Conservation (phyloP, 129 eudicot species). For the Tagetes erecta region DNA sequence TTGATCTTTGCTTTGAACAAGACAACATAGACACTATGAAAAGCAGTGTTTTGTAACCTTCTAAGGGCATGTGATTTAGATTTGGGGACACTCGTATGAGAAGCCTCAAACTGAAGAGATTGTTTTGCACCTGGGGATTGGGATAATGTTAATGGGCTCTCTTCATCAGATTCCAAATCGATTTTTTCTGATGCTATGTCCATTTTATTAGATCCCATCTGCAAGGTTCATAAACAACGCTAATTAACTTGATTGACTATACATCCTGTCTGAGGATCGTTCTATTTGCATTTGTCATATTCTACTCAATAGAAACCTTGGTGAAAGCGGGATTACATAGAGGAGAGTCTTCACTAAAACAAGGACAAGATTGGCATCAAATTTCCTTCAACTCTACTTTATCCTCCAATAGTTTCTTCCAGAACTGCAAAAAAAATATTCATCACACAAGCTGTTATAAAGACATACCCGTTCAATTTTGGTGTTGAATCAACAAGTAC, state of each 20-base stretch:
- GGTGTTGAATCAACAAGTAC: not conserved
- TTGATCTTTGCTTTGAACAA: conserved; percentile 87
- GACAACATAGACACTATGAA: conserved; percentile 66
- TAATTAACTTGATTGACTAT: conserved; percentile 5
- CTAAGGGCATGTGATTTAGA: conserved; percentile 6
- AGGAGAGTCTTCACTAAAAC: conserved; percentile 1
- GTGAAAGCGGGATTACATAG: conserved; percentile 6
- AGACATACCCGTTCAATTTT: not conserved
- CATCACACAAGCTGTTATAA: not conserved
- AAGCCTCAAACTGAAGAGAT: conserved; percentile 53
- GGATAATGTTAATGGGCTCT: conserved; percentile 57
- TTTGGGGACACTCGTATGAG: conserved; percentile 26
- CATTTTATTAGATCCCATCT: conserved; percentile 49
- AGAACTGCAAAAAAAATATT: not conserved
- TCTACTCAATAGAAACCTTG: conserved; percentile 8
- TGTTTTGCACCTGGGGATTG: conserved; percentile 42
- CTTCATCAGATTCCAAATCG: conserved; percentile 80
- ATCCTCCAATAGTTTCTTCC: not conserved
- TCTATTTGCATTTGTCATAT: not conserved
- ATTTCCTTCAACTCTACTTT: not conserved
- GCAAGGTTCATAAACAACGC: conserved; percentile 15
- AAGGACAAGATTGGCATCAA: not conserved
- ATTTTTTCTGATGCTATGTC: conserved; percentile 50
- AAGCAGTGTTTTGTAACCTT: conserved; percentile 28
- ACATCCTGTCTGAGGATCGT: not conserved